Conservation (phyloP, 2,329 filamentous ascomycete species). For the Colletotrichum ledebouriae region DNA sequence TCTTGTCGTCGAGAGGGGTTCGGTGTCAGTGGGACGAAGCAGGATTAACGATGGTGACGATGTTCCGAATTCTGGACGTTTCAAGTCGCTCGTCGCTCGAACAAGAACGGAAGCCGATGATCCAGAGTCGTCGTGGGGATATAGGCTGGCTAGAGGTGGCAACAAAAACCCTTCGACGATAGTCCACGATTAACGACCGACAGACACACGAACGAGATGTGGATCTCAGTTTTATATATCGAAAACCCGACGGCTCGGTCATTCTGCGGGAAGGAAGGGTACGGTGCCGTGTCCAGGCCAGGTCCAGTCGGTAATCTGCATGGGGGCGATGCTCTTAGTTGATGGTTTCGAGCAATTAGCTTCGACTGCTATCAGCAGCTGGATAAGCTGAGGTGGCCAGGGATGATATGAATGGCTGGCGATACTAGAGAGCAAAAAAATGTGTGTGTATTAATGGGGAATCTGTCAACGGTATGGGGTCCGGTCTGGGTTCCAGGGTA, state of each 20-base stretch:
- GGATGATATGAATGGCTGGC: conserved; percentile 40
- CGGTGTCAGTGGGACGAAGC: too few species aligned
- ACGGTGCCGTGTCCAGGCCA: conserved; percentile 7
- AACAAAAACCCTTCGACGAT: conserved; percentile 13
- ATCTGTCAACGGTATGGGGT: not conserved
- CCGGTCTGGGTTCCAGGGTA: too few species aligned
- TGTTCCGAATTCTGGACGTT: not conserved
- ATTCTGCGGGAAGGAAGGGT: not conserved
- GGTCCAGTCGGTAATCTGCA: conserved; percentile 11
- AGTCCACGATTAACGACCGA: not conserved
- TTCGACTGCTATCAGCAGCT: conserved; percentile 35
- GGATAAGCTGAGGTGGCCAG: conserved; percentile 31
- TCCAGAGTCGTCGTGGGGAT: too few species aligned
- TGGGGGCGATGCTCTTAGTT: conserved; percentile 38
- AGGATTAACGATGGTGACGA: not conserved
- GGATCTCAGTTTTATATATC: conserved; percentile 22
- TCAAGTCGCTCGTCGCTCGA: not conserved
- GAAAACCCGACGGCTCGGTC: conserved; percentile 10
- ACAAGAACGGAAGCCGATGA: too few species aligned
- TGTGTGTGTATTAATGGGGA: conserved; percentile 6
- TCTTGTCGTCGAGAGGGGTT: conserved; percentile 46
- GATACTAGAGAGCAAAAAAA: conserved; percentile 30
- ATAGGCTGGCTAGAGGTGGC: too few species aligned
- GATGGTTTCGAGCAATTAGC: conserved; percentile 41
- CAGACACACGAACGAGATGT: conserved; percentile 12